A percentile compares a stretch with the other conserved stretches of the same genome.
Conservation (phyloP, 1,284 basidiomycete species). For the Cutaneotrichosporon cutaneum region DNA sequence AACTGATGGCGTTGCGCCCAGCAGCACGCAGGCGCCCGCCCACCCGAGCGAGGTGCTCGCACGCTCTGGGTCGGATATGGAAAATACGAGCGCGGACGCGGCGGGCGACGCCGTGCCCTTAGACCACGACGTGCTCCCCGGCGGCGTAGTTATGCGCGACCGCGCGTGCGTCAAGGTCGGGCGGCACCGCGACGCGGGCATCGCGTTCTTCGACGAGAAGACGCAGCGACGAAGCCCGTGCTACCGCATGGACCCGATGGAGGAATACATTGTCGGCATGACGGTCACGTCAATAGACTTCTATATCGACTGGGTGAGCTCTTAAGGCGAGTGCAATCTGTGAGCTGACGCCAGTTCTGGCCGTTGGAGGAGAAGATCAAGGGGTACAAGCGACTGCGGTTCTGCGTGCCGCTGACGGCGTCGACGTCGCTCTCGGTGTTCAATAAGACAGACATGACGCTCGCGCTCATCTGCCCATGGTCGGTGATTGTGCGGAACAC, state of each 20-base stretch:
- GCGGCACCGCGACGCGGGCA: conserved; percentile 38
- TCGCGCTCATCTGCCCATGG: conserved; percentile 31
- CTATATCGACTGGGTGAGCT: conserved; percentile 46
- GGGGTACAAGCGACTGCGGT: conserved; percentile 43
- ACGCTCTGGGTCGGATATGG: conserved; percentile 39
- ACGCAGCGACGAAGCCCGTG: conserved; percentile 44
- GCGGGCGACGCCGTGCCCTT: conserved; percentile 30
- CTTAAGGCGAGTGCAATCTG: background rate
- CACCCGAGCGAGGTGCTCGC: conserved; percentile 43
- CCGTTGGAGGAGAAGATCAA: conserved; percentile 36
- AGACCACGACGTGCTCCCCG: conserved; percentile 26
- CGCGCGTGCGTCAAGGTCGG: conserved; percentile 49
- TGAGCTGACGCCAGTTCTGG: conserved; percentile 22
- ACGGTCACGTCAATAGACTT: conserved; percentile 46
- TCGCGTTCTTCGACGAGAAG: conserved; percentile 40
- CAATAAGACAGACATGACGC: conserved; percentile 45
- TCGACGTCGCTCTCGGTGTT: conserved; percentile 45
- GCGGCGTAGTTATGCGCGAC: conserved; percentile 46
- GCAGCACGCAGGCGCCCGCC: conserved; percentile 38
- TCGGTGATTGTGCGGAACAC: conserved; percentile 16
- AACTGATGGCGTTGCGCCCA: conserved; percentile 2
- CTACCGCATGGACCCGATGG: conserved; percentile 37
- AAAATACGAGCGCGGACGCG: conserved; percentile 44
- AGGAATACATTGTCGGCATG: conserved; percentile 50
- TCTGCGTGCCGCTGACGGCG: conserved; percentile 39